Evolutionary conservation across 352 stramenopile species (phyloP), one percentile per base, ranked within the genome.

Genomic region (Globisporangium radiosum): DNA sequence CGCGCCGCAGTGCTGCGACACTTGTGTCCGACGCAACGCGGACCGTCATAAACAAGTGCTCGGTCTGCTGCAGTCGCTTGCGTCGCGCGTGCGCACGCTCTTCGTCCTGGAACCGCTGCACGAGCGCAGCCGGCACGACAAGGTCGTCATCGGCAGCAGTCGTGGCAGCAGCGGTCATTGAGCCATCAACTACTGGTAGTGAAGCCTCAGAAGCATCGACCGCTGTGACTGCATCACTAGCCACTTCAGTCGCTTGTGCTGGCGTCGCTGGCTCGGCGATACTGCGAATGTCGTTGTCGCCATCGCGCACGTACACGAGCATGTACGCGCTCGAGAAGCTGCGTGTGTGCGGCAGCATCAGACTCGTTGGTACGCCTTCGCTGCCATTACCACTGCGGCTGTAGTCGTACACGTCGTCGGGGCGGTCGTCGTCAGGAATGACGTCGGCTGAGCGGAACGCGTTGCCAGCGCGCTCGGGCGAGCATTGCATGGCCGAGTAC

Each of bases 271-370:
- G 25, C 19, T 57, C 42, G 11, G 13, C 36, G n/a, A 91, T 89
- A 3, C 66, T 74, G 54, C 55, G 69, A 51, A 88, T 85, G 45
- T 88, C 84, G 47, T 89, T 93, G 38, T 80, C 67, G 11, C 81
- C 82, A 52, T 91, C 82, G 3, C 85, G 85, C 13, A 94, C 74
- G 56, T 94, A 94, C 38, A 94, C 86, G 4, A 95, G 83, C 86
- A 95, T 95, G 59, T 95, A 95, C 4, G 86, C 86, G 43, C 86
- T 95, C 4, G 84, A 85, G 57, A 90, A 94, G 45, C 70, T 94
- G 7, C 73, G 69, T 10, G 61, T 68, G 13, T 91, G 62, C 42
- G 85, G 80, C 38, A 88, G 47, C 63, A 87, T 74, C 33, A 85
- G 60, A 36, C 66, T 82, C 47, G 66, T 78, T 13, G 40, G 40